Conservation (phyloP, 169 alveolate genomes). For the Plasmodium chabaudi region DNA sequence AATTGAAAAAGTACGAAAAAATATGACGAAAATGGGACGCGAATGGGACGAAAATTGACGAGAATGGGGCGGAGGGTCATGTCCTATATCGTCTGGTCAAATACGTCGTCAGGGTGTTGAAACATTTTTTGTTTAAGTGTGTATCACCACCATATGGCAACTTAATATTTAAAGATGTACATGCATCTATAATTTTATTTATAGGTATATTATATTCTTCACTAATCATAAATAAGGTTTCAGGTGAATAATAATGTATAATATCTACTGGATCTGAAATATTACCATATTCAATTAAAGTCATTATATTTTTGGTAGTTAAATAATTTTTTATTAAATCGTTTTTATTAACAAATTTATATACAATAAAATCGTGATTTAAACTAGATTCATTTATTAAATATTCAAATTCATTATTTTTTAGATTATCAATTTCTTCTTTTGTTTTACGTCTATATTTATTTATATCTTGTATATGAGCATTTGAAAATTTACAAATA, state of each 20-base stretch:
- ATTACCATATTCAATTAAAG: slow-evolving; percentile 42
- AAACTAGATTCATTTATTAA: neutral
- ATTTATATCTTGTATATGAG: slow-evolving; percentile 22
- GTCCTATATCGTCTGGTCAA: neutral
- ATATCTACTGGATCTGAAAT: slow-evolving; percentile 73
- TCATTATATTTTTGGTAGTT: slow-evolving; percentile 47
- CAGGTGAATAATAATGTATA: slow-evolving; percentile 58
- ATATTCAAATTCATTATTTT: slow-evolving; percentile 5
- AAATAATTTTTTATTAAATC: slow-evolving; percentile 32
- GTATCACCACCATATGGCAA: slow-evolving; percentile 70
- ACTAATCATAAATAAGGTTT: slow-evolving; percentile 58
- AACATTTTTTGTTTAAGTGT: slow-evolving; percentile 50
- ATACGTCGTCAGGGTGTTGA: slow-evolving; percentile 25
- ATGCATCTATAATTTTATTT: slow-evolving; percentile 39
- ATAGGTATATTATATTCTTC: slow-evolving; percentile 58
- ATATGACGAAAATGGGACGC: too few species aligned
- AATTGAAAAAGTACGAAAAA: too few species aligned
- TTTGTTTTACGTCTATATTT: slow-evolving; percentile 39
- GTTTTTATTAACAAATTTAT: slow-evolving; percentile 46
- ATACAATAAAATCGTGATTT: slow-evolving; percentile 37
- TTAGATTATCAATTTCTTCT: slow-evolving; percentile 20
- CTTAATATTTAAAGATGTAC: slow-evolving; percentile 32
- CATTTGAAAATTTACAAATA: slow-evolving; percentile 44
- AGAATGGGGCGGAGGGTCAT: too few species aligned
- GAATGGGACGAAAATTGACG: too few species aligned